Evolutionary conservation across 345 rosid species (phyloP), one percentile per base, ranked within the genome.

Genomic region (Eucalyptus sideroxylon): DNA sequence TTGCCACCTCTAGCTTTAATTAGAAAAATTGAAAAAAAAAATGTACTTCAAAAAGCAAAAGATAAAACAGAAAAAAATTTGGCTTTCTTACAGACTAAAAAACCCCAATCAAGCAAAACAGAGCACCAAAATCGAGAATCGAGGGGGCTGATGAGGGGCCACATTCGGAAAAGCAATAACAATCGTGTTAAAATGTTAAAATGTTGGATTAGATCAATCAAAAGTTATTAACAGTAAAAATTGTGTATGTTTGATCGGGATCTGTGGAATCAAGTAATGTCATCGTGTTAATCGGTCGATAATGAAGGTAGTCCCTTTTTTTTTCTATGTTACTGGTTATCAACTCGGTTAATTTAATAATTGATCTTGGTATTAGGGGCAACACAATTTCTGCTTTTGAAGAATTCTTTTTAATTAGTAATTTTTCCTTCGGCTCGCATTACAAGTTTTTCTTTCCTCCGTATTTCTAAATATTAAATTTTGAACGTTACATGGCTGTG

Each of bases 281-380:
- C 53, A 50, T 50, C 53, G 19, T 50, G 53, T 50, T 50, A 16
- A 50, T 50, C 53, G 53, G 16, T 50, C 53, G 53, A 50, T 50
- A 2, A 50, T 6, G 53, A 95, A 95, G 93, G 99, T 95, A 93
- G 55, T 51, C 55, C 55, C 55, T 3, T 50, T 51, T 50, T 51
- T 51, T 51, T 55, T 8, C 59, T 55, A 55, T 55, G 59, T 55
- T 55, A 55, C 24, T 55, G 26, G 59, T 7, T 55, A 55, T 55
- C 59, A 8, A 55, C 59, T 55, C 59, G 59, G 59, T 55, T 55
- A 21, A 55, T 9, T 21, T 55, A 55, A 55, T 55, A 4, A 51
- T 55, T 55, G 19, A 69, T 34, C 45, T 55, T 37, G 6, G 45
- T 10, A 72, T 11, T 45, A 10, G n/a, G 82, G 44, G 83, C 83